Evolutionary conservation across 371 early-diverging fungal species (phyloP).

Genomic region (Haplosporangium sp.): DNA sequence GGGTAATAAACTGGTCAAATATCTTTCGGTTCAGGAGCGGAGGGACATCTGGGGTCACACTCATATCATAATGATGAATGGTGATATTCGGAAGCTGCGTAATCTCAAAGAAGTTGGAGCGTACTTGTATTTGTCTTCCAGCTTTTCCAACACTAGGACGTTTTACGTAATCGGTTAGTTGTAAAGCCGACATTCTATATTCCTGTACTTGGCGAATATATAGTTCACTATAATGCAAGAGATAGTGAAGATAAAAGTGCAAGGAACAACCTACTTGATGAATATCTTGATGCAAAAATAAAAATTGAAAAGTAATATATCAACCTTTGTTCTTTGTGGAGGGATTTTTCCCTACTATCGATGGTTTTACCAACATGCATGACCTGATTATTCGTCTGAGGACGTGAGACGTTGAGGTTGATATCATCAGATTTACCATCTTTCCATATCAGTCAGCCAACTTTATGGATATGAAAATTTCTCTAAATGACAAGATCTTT

Average conservation of each 20-base stretch:
- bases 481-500: neutral
- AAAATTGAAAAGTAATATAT: too few species aligned
- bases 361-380: too few species aligned
- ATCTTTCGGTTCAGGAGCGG: conserved; percentile 59
- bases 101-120: conserved; percentile 28
- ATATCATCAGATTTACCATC: too few species aligned
- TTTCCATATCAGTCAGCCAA: neutral
- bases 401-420: too few species aligned
- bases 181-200: neutral
- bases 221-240: too few species aligned
- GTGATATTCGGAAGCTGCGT: conserved; percentile 14
- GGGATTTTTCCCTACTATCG: too few species aligned
- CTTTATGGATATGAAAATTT: neutral
- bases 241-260: neutral
- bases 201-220: neutral
- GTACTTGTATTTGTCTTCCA: conserved; percentile 14
- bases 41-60: conserved; percentile 58
- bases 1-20: conserved; percentile 59
- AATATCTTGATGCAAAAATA: neutral
- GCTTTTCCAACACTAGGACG: conserved; percentile 32
- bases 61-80: conserved; percentile 56
- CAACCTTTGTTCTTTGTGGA: too few species aligned
- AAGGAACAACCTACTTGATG: neutral
- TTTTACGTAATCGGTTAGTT: conserved; percentile 30
- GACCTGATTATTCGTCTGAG: too few species aligned